These are phyloP conservation scores for Pichia occidentalis DNA, from an alignment of 805 yeast species.

Conservation along the genomic window DNA sequence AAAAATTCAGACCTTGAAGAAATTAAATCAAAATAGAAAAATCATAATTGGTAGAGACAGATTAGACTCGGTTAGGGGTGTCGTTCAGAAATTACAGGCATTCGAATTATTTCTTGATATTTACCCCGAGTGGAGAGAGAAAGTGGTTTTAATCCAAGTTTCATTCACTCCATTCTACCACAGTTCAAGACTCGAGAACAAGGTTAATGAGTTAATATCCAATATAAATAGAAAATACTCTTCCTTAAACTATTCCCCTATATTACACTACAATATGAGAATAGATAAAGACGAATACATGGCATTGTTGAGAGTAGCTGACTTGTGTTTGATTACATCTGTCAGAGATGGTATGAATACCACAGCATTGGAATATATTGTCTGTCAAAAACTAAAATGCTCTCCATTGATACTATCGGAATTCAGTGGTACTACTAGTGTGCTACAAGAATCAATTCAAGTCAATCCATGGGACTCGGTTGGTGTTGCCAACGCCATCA, in stretches of 20 bases:
- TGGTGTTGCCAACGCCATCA: slow-evolving; percentile 80
- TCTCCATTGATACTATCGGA: slow-evolving; percentile 85
- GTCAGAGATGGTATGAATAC: slow-evolving; percentile 96
- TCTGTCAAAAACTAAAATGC: slow-evolving; percentile 68
- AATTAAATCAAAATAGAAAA: slow-evolving; percentile 57
- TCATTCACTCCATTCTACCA: slow-evolving; percentile 68
- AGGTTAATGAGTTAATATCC: slow-evolving; percentile 75
- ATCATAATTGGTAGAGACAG: slow-evolving; percentile 93
- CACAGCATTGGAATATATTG: slow-evolving; percentile 85
- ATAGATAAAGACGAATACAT: slow-evolving; percentile 83
- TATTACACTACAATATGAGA: slow-evolving; percentile 87
- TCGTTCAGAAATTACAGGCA: slow-evolving; percentile 86
- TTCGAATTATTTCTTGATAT: slow-evolving; percentile 80
- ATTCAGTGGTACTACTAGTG: slow-evolving; percentile 82
- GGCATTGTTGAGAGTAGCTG: slow-evolving; percentile 84
- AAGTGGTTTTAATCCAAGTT: slow-evolving; percentile 86
- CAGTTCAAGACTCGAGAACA: slow-evolving; percentile 63
- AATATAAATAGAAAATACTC: slow-evolving; percentile 85
- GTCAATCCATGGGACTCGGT: slow-evolving; percentile 98
- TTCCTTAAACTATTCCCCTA: slow-evolving; percentile 73
- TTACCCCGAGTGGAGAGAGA: slow-evolving; percentile 84
- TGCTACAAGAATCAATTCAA: slow-evolving; percentile 63
- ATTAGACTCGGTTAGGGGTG: slow-evolving; percentile 87
- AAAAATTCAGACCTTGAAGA: slow-evolving; percentile 58
- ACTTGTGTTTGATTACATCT: slow-evolving; percentile 80